Base-by-base conservation (phyloP, 108 stramenopile species). In the Skeletonema menzelii region DNA sequence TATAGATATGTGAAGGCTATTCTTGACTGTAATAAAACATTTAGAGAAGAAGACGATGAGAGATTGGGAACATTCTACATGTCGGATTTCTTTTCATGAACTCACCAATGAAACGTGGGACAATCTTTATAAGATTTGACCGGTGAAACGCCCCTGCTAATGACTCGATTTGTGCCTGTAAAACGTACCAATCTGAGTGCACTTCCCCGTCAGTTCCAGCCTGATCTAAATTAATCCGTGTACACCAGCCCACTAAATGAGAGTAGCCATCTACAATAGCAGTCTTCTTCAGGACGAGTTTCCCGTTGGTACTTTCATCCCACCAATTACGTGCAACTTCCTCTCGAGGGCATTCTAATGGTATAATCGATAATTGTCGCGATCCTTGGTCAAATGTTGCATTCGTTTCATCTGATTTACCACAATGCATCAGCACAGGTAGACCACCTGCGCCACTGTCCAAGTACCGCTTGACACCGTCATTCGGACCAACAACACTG, bases 361-460 rank as follows among this genome's bases (percentile, higher is more conserved):
- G 75, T 19, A 76, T 63, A 15, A 71, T 55, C 57, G 70, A 55
- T 34, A 76, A 53, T 27, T 70, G 61, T 31, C 62, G 40, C 24
- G 65, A 46, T 15, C 44, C 19, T 19, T 62, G 53, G 15, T 68
- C 13, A 2, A 62, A 17, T 19, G 22, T 69, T 12, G 27, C 57
- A 14, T 69, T 62, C 2, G 65, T 66, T 47, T 69, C 32, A 20
- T 40, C 56, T 3, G 62, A 70, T 59, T 74, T 74, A 27, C 65
- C 34, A 38, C 73, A 65, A 53, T 71, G 69, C 49, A 72, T 55
- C 69, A 70, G 34, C 12, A 76, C 32, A 32, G 75, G 75, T 26
- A 76, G 4, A 5, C 75, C 75, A 34, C 75, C 75, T 15, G 20
- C 15, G 5, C 75, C 75, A 49, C 75, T 72, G 53, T 76, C 75